phyloP scores from a whole-genome alignment of 352 stramenopile genomes.

The Poterioochromonas sp. region DNA sequence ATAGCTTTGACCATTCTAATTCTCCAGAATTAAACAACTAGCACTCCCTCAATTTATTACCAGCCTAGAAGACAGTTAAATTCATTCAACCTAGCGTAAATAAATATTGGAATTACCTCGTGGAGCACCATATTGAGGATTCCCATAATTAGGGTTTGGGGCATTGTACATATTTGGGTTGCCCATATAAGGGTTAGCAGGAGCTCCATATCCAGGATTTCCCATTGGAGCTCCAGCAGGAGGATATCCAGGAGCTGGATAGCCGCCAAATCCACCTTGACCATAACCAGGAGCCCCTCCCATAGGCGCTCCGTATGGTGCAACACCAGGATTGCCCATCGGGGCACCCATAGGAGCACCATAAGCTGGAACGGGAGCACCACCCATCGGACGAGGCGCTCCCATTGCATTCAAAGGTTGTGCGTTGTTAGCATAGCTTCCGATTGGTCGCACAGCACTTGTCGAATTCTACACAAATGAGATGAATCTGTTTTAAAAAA shows the following conservation, averaged over 20 bases:
- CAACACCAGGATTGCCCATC: neutral
- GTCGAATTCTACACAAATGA: neutral
- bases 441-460: neutral
- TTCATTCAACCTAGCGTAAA: no score
- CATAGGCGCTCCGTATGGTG: neutral
- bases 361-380: neutral
- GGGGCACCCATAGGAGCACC: constrained; percentile 3
- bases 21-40: no score
- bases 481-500: neutral
- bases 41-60: no score
- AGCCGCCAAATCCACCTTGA: neutral
- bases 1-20: no score
- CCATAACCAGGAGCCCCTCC: neutral
- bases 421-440: neutral
- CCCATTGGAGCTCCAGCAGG: neutral
- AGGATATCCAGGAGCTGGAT: neutral
- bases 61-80: no score
- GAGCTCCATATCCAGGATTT: neutral
- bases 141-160: no score
- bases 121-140: no score
- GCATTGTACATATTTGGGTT: no score
- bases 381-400: neutral
- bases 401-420: neutral
- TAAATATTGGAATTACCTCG: no score
- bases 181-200: no score